Evolutionary conservation across 2,329 filamentous ascomycete genomes (phyloP).

Genomic region (Aureobasidium sp.): DNA sequence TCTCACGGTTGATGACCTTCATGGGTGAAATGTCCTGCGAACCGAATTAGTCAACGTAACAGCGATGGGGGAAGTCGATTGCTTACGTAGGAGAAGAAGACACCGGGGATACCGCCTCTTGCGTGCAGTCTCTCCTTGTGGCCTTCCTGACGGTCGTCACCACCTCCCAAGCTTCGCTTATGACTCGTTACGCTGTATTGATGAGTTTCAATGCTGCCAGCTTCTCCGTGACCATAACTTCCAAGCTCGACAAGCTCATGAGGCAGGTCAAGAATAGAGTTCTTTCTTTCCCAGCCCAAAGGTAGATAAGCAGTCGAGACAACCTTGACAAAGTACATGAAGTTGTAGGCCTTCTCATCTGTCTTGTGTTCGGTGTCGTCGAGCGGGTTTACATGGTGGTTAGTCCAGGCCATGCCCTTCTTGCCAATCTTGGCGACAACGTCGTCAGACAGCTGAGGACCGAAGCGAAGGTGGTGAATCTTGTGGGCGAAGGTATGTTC

Average conservation of each 20-base stretch:
- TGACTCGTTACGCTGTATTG: constrained; percentile 98
- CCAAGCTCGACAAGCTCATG: constrained; percentile 56
- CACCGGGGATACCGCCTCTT: constrained; percentile 83
- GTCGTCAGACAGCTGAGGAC: constrained; percentile 75
- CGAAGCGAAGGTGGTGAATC: constrained; percentile 86
- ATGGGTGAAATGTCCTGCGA: constrained; percentile 90
- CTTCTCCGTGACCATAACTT: constrained; percentile 53
- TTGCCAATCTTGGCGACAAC: constrained; percentile 56
- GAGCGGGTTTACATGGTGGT: constrained; percentile 86
- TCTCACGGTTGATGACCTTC: constrained; percentile 98
- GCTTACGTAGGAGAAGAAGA: constrained; percentile 96
- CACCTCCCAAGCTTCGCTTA: constrained; percentile 77
- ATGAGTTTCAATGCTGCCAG: constrained; percentile 89
- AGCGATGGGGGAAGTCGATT: not conserved
- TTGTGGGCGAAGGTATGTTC: constrained; percentile 82
- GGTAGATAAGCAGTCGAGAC: constrained; percentile 93
- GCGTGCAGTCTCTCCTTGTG: constrained; percentile 90
- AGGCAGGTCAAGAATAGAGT: constrained; percentile 27
- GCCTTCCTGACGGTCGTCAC: constrained; percentile 75
- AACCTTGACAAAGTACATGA: constrained; percentile 99
- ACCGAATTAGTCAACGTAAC: not conserved
- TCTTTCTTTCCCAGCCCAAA: constrained; percentile 70
- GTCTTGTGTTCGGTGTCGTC: constrained; percentile 72
- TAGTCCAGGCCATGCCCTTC: constrained; percentile 61
- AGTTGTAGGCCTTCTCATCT: constrained; percentile 80